A percentile compares a stretch with the other conserved stretches of the same genome.
Conservation (phyloP, 495 filamentous ascomycete genomes). For the Staphylotrichum longicolle region DNA sequence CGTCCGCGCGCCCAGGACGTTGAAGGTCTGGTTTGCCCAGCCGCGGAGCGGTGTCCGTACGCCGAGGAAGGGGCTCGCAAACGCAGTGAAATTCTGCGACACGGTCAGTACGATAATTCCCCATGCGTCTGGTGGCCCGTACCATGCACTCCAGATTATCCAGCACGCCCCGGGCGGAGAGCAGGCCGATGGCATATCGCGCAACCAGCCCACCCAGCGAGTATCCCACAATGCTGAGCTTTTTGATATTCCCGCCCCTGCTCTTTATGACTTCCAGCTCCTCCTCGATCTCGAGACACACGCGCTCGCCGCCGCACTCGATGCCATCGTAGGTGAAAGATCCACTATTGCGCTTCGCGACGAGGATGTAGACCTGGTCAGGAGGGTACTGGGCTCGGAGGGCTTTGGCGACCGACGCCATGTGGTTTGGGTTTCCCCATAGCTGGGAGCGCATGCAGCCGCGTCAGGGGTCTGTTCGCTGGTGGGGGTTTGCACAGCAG, state of each 20-base stretch:
- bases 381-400: conserved; percentile 63
- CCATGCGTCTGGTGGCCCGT: conserved; percentile 22
- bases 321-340: conserved; percentile 93
- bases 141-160: conserved; percentile 75
- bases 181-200: conserved; percentile 81
- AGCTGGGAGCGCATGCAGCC: conserved; percentile 49
- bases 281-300: conserved; percentile 84
- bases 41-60: conserved; percentile 73
- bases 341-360: conserved; percentile 75
- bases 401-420: conserved; percentile 65
- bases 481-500: conserved; percentile 19
- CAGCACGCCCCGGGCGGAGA: conserved; percentile 75
- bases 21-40: conserved; percentile 66
- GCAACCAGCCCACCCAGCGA: conserved; percentile 85
- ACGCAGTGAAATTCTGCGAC: conserved; percentile 81
- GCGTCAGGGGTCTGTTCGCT: conserved; percentile 3
- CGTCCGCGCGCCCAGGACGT: conserved; percentile 72
- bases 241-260: conserved; percentile 68
- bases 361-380: conserved; percentile 67
- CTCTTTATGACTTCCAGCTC: conserved; percentile 62
- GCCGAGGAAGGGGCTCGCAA: conserved; percentile 86
- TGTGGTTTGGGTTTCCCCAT: conserved; percentile 89
- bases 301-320: conserved; percentile 83
- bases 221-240: conserved; percentile 85
- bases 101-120: conserved; percentile 22